Percentiles rank a stretch among this genome's conserved stretches.
Conservation (phyloP, 2,329 filamentous ascomycete species). For the Aureobasidium uvarum region DNA sequence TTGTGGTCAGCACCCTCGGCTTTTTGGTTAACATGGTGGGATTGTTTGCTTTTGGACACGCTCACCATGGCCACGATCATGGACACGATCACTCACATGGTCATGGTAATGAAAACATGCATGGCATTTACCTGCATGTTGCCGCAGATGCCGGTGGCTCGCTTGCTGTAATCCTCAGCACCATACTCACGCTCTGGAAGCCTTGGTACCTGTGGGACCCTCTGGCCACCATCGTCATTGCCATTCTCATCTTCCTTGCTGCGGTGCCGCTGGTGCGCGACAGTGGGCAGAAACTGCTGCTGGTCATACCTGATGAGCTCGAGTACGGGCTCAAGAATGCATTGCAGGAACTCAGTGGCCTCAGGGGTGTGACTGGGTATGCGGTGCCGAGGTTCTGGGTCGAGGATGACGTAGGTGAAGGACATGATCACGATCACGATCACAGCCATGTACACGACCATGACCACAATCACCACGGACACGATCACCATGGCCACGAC, state of each 20-base stretch:
- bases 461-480: slow-evolving; percentile 19
- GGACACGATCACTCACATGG: slow-evolving; percentile 59
- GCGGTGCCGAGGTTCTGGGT: slow-evolving; percentile 90
- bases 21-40: slow-evolving; percentile 89
- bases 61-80: slow-evolving; percentile 49
- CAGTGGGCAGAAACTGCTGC: slow-evolving; percentile 75
- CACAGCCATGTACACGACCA: neutral
- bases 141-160: slow-evolving; percentile 93
- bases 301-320: slow-evolving; percentile 78
- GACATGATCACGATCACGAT: neutral
- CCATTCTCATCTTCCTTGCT: slow-evolving; percentile 87
- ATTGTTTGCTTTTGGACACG: slow-evolving; percentile 74
- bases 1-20: slow-evolving; percentile 83
- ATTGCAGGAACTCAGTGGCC: slow-evolving; percentile 74
- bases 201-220: slow-evolving; percentile 96
- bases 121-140: slow-evolving; percentile 94
- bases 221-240: slow-evolving; percentile 88
- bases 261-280: slow-evolving; percentile 83
- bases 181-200: slow-evolving; percentile 78
- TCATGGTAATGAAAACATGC: slow-evolving; percentile 95
- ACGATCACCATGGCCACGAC: slow-evolving; percentile 27
- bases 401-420: slow-evolving; percentile 60
- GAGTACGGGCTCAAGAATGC: slow-evolving; percentile 88
- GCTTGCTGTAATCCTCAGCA: slow-evolving; percentile 90
- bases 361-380: slow-evolving; percentile 83